Conservation (phyloP, 768 basidiomycete genomes). For the Russula lepida region DNA sequence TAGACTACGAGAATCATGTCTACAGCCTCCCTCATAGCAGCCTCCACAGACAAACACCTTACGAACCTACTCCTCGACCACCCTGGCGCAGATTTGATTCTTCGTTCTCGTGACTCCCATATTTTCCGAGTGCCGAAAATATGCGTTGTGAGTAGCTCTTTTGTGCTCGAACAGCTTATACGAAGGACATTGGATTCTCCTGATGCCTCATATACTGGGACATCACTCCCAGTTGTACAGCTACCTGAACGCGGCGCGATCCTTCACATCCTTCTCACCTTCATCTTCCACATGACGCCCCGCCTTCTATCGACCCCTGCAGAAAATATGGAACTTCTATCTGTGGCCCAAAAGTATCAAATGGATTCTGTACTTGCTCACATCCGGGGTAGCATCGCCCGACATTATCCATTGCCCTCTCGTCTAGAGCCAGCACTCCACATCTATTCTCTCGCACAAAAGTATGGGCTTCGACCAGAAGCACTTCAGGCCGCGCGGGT, state of each 20-base stretch:
- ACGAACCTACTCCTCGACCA: slow-evolving; percentile 9
- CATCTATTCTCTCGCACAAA: not conserved
- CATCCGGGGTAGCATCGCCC: not conserved
- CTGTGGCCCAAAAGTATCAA: not conserved
- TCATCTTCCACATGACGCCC: not conserved
- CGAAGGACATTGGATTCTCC: not conserved
- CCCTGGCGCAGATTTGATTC: slow-evolving; percentile 34
- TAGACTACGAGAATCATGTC: not conserved
- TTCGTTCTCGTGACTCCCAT: slow-evolving; percentile 36
- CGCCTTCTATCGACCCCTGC: not conserved
- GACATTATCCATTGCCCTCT: not conserved
- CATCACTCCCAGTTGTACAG: not conserved
- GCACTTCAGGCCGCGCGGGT: too few relatives aligned
- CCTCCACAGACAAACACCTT: not conserved
- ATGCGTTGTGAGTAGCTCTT: slow-evolving; percentile 35
- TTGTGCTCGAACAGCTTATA: slow-evolving; percentile 28
- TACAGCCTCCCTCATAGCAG: not conserved
- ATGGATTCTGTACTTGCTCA: not conserved
- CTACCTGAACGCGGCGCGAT: not conserved
- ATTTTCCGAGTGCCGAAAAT: slow-evolving; percentile 38
- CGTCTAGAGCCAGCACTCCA: not conserved
- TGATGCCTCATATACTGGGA: not conserved
- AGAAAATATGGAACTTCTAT: not conserved
- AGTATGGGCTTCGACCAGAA: too few relatives aligned
- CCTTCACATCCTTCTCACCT: not conserved